Evolutionary conservation across 202 grass and related monocot genomes (phyloP).

Genomic region (Alloteropsis angusta): DNA sequence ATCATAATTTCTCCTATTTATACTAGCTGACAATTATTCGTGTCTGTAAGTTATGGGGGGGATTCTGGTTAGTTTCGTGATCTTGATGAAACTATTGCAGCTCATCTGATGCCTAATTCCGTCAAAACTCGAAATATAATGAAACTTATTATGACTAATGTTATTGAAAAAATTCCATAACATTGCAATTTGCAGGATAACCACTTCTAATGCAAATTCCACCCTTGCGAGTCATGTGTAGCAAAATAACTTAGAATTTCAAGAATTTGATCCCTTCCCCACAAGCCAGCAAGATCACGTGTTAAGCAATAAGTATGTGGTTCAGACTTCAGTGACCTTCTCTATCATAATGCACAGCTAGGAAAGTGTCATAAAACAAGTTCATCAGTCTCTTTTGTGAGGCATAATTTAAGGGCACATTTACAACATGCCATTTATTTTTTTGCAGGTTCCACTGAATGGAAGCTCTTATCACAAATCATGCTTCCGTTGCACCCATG

Average conservation of each 20-base stretch:
- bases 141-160: background rate
- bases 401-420: background rate
- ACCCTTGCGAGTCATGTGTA: background rate
- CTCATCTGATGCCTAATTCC: background rate
- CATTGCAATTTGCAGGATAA: background rate
- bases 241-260: background rate
- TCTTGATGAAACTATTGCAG: background rate
- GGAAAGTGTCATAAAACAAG: background rate
- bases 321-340: background rate
- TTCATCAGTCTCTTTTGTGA: background rate
- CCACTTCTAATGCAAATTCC: background rate
- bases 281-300: background rate
- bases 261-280: background rate
- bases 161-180: background rate
- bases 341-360: background rate
- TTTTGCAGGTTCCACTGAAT: slow-evolving; percentile 61
- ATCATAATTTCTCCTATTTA: slow-evolving; percentile 3
- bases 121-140: background rate
- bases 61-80: background rate
- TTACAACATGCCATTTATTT: background rate
- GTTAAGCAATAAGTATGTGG: background rate
- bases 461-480: slow-evolving; percentile 81
- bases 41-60: background rate
- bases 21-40: background rate
- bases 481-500: slow-evolving; percentile 87